Percentiles rank a stretch among this genome's conserved stretches.
Conservation (phyloP, 768 basidiomycete species). For the Tephrocybe sp. region DNA sequence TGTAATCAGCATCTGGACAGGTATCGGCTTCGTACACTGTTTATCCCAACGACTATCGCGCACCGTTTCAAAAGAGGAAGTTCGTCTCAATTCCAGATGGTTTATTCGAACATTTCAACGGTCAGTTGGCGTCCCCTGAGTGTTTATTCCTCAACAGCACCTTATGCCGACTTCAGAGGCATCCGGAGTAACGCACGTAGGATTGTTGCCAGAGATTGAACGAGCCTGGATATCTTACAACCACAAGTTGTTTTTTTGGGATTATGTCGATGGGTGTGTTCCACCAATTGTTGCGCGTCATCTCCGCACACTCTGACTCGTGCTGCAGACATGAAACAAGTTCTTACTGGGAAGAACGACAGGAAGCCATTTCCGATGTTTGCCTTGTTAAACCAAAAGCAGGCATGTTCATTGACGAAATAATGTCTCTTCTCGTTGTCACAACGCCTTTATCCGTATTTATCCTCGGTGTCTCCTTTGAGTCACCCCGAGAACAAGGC, state of each 20-base stretch:
- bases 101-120: constrained; percentile 75
- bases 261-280: constrained; percentile 88
- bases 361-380: constrained; percentile 86
- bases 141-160: neutral
- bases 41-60: constrained; percentile 73
- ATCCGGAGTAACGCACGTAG: constrained; percentile 79
- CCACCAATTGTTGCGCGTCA: neutral
- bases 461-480: constrained; percentile 76
- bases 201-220: constrained; percentile 89
- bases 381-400: constrained; percentile 83
- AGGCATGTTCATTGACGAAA: constrained; percentile 90
- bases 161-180: constrained; percentile 40
- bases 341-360: constrained; percentile 90
- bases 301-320: neutral
- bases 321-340: constrained; percentile 74
- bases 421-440: constrained; percentile 83
- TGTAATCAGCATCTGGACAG: constrained; percentile 51
- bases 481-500: constrained; percentile 39
- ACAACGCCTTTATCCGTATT: constrained; percentile 83
- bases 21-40: constrained; percentile 78
- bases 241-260: constrained; percentile 93
- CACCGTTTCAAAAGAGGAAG: constrained; percentile 77
- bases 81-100: constrained; percentile 77
- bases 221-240: constrained; percentile 95
- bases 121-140: constrained; percentile 39